Evolutionary conservation across 192 early-diverging fungal species (phyloP).

Genomic region (Polychytrium aggregatum): DNA sequence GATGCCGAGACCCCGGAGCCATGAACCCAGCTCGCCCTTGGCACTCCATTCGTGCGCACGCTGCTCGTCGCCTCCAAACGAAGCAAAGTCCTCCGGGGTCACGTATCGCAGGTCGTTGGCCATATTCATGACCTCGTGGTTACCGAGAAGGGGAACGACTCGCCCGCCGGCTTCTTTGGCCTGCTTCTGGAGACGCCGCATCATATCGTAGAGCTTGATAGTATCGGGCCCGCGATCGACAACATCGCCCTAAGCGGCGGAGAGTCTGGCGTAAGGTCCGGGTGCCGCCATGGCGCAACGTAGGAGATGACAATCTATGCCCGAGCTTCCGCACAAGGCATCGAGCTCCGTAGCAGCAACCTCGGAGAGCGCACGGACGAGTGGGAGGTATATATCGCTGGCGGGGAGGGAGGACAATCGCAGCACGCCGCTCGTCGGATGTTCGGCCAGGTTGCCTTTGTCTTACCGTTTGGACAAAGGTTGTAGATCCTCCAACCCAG

Average conservation of each 20-base stretch:
- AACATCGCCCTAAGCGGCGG: conserved; percentile 46
- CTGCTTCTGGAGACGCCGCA: conserved; percentile 43
- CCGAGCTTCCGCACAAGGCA: background rate
- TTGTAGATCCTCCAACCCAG: conserved; percentile 45
- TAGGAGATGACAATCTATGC: background rate
- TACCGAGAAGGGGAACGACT: conserved; percentile 28
- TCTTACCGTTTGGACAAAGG: conserved; percentile 60
- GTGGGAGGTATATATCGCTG: too few species aligned
- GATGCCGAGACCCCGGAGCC: conserved; percentile 29
- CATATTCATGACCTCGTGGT: conserved; percentile 51
- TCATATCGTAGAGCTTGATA: conserved; percentile 50
- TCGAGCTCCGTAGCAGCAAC: too few species aligned
- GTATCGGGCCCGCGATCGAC: conserved; percentile 67
- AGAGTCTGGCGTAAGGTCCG: background rate
- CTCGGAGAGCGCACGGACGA: too few species aligned
- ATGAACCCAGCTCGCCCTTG: conserved; percentile 42
- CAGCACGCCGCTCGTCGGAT: too few species aligned
- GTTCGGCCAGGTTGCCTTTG: too few species aligned
- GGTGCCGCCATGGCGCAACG: background rate
- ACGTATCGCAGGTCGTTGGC: conserved; percentile 50
- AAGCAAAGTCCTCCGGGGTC: conserved; percentile 30
- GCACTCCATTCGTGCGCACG: conserved; percentile 31
- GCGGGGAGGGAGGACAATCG: too few species aligned
- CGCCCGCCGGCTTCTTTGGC: conserved; percentile 38
- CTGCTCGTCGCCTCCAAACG: conserved; percentile 35